Base-by-base conservation (phyloP, 2,329 filamentous ascomycete species). In the Colletotrichum viniferum region DNA sequence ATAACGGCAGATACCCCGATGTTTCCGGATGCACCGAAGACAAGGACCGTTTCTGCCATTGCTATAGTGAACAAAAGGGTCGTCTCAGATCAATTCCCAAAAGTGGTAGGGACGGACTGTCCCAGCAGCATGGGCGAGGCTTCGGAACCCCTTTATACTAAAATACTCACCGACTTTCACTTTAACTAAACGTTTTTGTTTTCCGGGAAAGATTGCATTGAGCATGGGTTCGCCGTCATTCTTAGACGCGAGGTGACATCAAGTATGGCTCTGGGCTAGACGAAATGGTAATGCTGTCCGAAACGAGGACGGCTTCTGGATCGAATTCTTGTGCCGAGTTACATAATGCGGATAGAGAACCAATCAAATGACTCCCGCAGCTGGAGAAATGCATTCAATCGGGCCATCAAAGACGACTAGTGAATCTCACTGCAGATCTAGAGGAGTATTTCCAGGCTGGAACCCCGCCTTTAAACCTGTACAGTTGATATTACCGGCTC, bases 1-100 rank as follows among this genome's bases (percentile, higher is more conserved):
- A 77, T 81, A 34, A 84, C 76, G 48, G 81, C 83, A 5, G 83
- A 77, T 7, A 82, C 76, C 75, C 84, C 84, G 63, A 86, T 84
- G 75, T 86, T 85, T 21, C 84, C 84, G 10, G 84, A 85, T 2
- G 84, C 80, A 43, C 84, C 85, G 60, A 86, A 79, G 52, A 86
- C 78, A 24, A 86, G 80, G 67, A 86, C 81, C 9, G 82, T 84
- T 66, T 83, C 71, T 4, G 34, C 56, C 71, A 74, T 74, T 1
- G 43, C 43, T 21, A 7, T 13, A n/a, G n/a, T 52, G n/a, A 12
- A 52, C 43, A 21, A 12, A 9, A 21, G n/a, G 10, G n/a, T 21
- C n/a, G 12, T n/a, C 12, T 52, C n/a, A 7, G n/a, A 52, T 21
- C n/a, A 52, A 12, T 10, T 13, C 10, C n/a, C n/a, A 21, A 52